Evolutionary conservation across 73 alveolate genomes (phyloP).

Genomic region (Blepharisma japonicum): DNA sequence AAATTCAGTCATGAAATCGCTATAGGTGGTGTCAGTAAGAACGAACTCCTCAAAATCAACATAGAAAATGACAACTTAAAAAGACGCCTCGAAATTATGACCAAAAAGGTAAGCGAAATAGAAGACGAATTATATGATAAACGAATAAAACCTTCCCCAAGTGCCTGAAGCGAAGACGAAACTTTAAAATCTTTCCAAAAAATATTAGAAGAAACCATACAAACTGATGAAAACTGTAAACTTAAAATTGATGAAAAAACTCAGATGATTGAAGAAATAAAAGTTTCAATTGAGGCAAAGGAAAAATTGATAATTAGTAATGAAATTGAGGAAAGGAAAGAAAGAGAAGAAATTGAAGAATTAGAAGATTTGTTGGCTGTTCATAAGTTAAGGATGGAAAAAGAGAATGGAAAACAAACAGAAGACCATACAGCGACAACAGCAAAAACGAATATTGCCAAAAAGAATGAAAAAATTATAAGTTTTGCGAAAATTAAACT

Average conservation of each 20-base stretch:
- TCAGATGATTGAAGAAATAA: background rate
- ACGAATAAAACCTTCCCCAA: background rate
- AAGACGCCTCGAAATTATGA: conserved; percentile 11
- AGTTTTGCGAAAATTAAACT: background rate
- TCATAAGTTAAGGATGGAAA: background rate
- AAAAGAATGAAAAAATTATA: background rate
- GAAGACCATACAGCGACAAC: background rate
- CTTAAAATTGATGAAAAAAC: background rate
- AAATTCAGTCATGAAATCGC: background rate
- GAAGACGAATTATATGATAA: background rate
- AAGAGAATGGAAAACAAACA: background rate
- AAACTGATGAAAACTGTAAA: background rate
- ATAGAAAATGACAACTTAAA: background rate
- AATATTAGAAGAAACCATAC: background rate
- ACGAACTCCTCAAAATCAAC: background rate
- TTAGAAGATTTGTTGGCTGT: background rate
- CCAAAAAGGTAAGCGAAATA: background rate
- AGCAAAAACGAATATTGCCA: background rate
- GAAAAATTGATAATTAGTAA: background rate
- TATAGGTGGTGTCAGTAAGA: background rate
- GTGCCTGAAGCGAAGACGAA: background rate
- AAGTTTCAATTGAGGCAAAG: background rate
- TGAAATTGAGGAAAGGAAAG: background rate
- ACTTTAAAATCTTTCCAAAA: background rate
- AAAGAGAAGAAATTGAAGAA: conserved; percentile 17